These are phyloP conservation scores for Paramyrothecium sp. DNA, from an alignment of 2,329 filamentous ascomycete genomes.

Conservation along the genomic window DNA sequence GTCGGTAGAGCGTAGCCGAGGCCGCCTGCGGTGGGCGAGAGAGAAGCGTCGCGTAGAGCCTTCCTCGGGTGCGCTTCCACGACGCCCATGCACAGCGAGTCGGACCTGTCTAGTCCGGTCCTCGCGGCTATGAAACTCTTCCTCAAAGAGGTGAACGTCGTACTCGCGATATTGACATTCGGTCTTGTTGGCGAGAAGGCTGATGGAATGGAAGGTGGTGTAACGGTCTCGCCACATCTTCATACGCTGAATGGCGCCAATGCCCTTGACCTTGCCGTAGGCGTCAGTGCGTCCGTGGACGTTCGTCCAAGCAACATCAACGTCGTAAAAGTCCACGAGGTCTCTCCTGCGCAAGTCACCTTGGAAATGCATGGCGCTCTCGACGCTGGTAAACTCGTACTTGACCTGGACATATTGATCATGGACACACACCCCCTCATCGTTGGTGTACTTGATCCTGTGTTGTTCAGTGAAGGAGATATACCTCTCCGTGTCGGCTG, in stretches of 20 bases:
- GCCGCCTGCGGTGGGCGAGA: constrained; percentile 40
- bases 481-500: constrained; percentile 48
- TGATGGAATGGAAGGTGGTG: constrained; percentile 45
- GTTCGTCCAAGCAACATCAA: constrained; percentile 53
- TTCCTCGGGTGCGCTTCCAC: constrained; percentile 38
- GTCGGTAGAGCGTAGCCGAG: constrained; percentile 30
- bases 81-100: constrained; percentile 37
- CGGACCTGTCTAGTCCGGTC: constrained; percentile 44
- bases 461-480: constrained; percentile 47
- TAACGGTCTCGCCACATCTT: constrained; percentile 52
- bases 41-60: constrained; percentile 38
- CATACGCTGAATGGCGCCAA: constrained; percentile 50
- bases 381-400: constrained; percentile 50
- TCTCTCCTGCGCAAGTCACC: constrained; percentile 46
- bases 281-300: constrained; percentile 46
- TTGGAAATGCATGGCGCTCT: constrained; percentile 47
- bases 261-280: constrained; percentile 48
- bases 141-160: constrained; percentile 44
- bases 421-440: constrained; percentile 44
- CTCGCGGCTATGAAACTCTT: constrained; percentile 43
- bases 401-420: constrained; percentile 47
- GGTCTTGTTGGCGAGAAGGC: constrained; percentile 45
- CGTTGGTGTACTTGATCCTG: constrained; percentile 45
- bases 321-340: constrained; percentile 49
- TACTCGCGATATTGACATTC: constrained; percentile 48